Evolutionary conservation across 768 basidiomycete genomes (phyloP), one percentile per base, ranked within the genome.

Genomic region (Sporobolomyces phaffii): DNA sequence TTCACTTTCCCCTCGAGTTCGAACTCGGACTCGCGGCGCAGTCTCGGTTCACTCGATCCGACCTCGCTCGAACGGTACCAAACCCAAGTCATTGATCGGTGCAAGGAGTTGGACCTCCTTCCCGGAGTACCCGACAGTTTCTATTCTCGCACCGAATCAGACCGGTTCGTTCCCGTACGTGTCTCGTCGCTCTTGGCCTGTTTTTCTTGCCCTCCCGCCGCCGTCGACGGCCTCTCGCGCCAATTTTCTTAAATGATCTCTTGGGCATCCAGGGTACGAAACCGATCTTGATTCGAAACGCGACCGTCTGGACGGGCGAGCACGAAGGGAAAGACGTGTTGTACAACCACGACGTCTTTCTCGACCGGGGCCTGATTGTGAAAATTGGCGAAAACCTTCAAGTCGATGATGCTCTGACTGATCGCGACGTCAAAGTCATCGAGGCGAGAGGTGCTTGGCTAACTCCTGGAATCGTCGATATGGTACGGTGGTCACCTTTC

Each of bases 251-350:
- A 38, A 38, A 9, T 38, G 38, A 9, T 9, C 38, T 17, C 38
- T 38, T 38, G 17, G 38, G 38, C 10, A 38, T 9, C 38, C 53
- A 66, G 24, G 86, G 84, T 0, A 86, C 88, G 1, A 73, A 73
- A 5, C 75, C 85, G 1, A 80, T 81, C 2, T 78, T 85, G 31
- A 80, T 91, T 36, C 81, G 78, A 64, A 89, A 91, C 74, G 88
- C 85, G 14, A 84, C 83, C 8, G 82, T 91, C 33, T 91, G 90
- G 90, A 89, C 89, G 4, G 90, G 88, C 0, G 77, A 78, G 11
- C 70, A 80, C 14, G 78, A 82, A 36, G 88, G 88, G 1, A 78
- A 84, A 8, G 83, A 87, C 69, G 43, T 79, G 13, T 74, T 86
- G 11, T 68, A 86, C 14, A 77, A 78, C n/a, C 85, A 84, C 0